phyloP scores from a whole-genome alignment of 2,329 filamentous ascomycete genomes.

The Eurotiales sp. region DNA sequence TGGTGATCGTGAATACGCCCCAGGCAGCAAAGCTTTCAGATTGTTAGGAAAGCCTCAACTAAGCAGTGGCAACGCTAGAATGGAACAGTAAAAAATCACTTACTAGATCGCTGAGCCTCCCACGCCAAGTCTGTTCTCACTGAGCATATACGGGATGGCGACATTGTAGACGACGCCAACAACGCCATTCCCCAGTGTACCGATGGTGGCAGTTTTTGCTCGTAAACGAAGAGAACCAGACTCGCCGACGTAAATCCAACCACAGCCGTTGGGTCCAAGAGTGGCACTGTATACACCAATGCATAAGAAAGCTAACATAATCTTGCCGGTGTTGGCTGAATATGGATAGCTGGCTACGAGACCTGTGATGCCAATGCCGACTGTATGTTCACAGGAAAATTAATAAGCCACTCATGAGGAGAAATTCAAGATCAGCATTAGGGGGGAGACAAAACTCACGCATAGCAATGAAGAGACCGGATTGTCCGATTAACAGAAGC shows the following conservation, averaged over 20 bases:
- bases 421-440: no score
- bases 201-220: neutral
- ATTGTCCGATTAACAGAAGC: neutral
- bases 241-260: neutral
- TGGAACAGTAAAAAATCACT: no score
- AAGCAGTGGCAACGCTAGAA: no score
- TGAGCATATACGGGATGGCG: neutral
- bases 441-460: no score
- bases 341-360: neutral
- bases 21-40: neutral
- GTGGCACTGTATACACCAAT: neutral
- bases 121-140: neutral
- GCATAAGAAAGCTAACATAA: neutral
- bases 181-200: neutral
- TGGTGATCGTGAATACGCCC: neutral
- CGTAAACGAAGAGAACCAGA: neutral
- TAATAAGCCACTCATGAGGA: no score
- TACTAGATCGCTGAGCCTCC: neutral
- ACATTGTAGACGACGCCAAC: neutral
- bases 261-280: neutral
- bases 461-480: neutral
- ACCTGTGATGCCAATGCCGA: neutral
- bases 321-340: neutral
- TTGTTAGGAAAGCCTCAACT: no score
- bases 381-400: no score